Percentiles rank a stretch among this genome's conserved stretches.
Evolutionary conservation across 2,329 filamentous ascomycete species (phyloP).

Genomic region (Ceratocystis harringtonii): DNA sequence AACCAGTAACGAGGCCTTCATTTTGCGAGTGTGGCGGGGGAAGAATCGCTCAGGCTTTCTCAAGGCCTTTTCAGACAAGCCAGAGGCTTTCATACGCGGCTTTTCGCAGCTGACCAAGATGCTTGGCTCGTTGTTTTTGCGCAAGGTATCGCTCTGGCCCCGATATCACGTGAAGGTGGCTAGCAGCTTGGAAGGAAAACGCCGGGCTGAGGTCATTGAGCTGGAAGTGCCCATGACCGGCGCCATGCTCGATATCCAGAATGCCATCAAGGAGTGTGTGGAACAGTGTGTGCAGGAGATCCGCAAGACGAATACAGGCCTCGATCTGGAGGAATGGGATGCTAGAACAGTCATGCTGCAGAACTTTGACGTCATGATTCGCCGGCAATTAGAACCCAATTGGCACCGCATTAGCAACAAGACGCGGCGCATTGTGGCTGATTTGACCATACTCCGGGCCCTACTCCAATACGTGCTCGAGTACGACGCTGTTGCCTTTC

Average conservation of each 20-base stretch:
- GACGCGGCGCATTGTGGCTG: constrained; percentile 85
- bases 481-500: constrained; percentile 80
- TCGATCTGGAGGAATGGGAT: constrained; percentile 92
- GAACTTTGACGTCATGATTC: constrained; percentile 79
- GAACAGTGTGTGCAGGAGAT: constrained; percentile 88
- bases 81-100: constrained; percentile 75
- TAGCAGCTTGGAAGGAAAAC: constrained; percentile 74
- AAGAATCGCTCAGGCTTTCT: constrained; percentile 88
- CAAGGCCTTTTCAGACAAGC: constrained; percentile 89
- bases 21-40: constrained; percentile 82
- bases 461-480: constrained; percentile 71
- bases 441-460: constrained; percentile 66
- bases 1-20: constrained; percentile 87
- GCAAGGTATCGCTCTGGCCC: constrained; percentile 80
- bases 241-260: constrained; percentile 83
- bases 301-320: constrained; percentile 72
- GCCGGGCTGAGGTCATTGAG: constrained; percentile 93
- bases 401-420: constrained; percentile 96
- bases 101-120: constrained; percentile 80
- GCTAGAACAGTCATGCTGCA: constrained; percentile 82
- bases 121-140: constrained; percentile 82
- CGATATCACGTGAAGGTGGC: constrained; percentile 86
- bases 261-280: constrained; percentile 87
- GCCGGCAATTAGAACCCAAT: constrained; percentile 82
- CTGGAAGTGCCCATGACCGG: constrained; percentile 93